A percentile compares a stretch with the other conserved stretches of the same genome.
These are phyloP conservation scores for Monosporascus sp. DNA, from an alignment of 2,329 filamentous ascomycete species.

Conservation along the genomic window DNA sequence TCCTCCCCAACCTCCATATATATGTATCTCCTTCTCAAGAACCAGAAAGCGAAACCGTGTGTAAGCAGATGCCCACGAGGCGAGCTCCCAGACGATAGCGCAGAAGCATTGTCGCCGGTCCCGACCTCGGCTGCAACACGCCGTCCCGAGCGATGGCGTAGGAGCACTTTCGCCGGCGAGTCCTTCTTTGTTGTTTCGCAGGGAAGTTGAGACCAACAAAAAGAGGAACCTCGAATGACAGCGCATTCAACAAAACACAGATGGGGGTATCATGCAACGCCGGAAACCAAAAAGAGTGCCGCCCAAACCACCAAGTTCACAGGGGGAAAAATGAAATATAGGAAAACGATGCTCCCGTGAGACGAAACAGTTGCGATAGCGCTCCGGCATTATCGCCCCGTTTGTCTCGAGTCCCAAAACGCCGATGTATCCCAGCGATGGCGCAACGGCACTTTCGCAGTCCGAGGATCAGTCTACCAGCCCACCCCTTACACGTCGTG, in stretches of 20 bases:
- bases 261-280: slow-evolving; percentile 49
- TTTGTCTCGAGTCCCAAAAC: slow-evolving; percentile 16
- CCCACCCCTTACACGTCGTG: not conserved
- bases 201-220: no score
- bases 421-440: slow-evolving; percentile 27
- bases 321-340: slow-evolving; percentile 7
- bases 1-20: not conserved
- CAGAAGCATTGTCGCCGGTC: slow-evolving; percentile 47
- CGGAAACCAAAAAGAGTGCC: slow-evolving; percentile 15
- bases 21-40: slow-evolving; percentile 9
- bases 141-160: slow-evolving; percentile 45
- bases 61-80: slow-evolving; percentile 30
- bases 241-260: slow-evolving; percentile 45
- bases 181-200: slow-evolving; percentile 10
- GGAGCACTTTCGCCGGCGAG: slow-evolving; percentile 40
- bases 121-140: slow-evolving; percentile 39
- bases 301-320: slow-evolving; percentile 11
- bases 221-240: slow-evolving; percentile 35
- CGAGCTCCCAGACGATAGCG: slow-evolving; percentile 43
- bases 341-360: slow-evolving; percentile 13
- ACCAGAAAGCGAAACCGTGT: slow-evolving; percentile 24
- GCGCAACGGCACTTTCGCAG: slow-evolving; percentile 35
- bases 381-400: slow-evolving; percentile 34
- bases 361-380: slow-evolving; percentile 29
- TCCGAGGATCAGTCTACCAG: slow-evolving; percentile 15